Conservation (phyloP, 257 asterid species). For the Capsicum baccatum region DNA sequence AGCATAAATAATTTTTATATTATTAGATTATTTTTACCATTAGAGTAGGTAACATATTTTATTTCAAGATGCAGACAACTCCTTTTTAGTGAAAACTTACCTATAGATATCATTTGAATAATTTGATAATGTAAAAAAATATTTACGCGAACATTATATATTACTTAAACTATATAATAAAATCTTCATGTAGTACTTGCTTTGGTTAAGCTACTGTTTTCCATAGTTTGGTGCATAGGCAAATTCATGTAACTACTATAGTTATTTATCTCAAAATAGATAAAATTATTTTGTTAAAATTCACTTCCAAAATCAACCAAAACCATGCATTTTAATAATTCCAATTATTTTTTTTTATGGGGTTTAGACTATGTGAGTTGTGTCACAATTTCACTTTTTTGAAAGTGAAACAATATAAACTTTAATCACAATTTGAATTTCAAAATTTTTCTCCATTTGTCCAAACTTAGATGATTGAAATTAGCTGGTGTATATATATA, state of each 20-base stretch:
- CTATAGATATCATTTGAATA: not conserved
- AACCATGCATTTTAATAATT: not conserved
- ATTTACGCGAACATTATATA: not conserved
- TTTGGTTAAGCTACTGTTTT: conserved; percentile 55
- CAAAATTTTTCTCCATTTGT: too few species aligned
- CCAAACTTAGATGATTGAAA: too few species aligned
- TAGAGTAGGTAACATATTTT: not conserved
- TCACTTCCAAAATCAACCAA: not conserved
- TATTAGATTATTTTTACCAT: not conserved
- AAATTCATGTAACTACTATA: conserved; percentile 49
- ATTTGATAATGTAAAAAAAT: not conserved
- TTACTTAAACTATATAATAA: not conserved
- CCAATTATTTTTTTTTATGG: not conserved
- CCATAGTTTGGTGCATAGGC: conserved; percentile 55
- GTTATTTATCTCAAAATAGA: not conserved
- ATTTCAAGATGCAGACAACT: not conserved
- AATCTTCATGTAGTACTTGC: not conserved
- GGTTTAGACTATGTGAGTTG: not conserved
- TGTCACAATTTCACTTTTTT: not conserved
- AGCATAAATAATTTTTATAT: not conserved
- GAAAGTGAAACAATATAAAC: not conserved
- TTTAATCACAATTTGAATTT: not conserved
- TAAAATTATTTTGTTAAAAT: too few species aligned
- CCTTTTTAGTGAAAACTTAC: not conserved
- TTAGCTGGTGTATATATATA: too few species aligned